A percentile compares a stretch with the other conserved stretches of the same genome.
These are phyloP conservation scores for Moesziomyces sp. DNA, from an alignment of 1,284 basidiomycete species.

Conservation along the genomic window DNA sequence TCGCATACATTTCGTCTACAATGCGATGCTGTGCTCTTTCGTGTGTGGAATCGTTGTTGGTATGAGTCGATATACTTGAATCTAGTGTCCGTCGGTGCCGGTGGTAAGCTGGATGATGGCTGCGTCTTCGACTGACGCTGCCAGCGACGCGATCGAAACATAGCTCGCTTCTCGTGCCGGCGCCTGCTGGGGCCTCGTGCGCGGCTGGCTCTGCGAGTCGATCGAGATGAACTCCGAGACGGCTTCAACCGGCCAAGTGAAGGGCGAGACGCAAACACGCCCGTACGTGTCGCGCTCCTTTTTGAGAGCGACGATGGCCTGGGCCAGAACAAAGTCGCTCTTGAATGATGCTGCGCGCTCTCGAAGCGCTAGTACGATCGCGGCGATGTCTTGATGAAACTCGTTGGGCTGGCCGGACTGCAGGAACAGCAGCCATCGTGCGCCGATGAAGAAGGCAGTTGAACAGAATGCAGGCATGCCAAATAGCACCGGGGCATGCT, in stretches of 20 bases:
- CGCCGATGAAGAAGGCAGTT: conserved; percentile 19
- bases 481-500: conserved; percentile 3
- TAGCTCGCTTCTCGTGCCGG: conserved; percentile 5
- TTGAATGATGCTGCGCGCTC: conserved; percentile 11
- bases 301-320: conserved; percentile 22
- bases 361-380: conserved; percentile 9
- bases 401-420: conserved; percentile 12
- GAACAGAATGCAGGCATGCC: conserved; percentile 24
- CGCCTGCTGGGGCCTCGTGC: neutral
- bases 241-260: conserved; percentile 30
- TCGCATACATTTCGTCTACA: too few relatives aligned
- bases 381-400: conserved; percentile 18
- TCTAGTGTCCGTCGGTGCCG: neutral
- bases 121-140: conserved; percentile 13
- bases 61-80: neutral
- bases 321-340: conserved; percentile 17
- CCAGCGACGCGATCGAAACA: conserved; percentile 20
- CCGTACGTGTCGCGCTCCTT: conserved; percentile 19
- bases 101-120: conserved; percentile 9
- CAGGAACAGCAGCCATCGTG: conserved; percentile 26
- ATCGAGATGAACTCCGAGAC: conserved; percentile 20
- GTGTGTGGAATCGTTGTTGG: too few relatives aligned
- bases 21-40: too few relatives aligned
- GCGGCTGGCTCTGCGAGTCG: neutral
- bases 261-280: conserved; percentile 36